phyloP scores from a whole-genome alignment of 352 stramenopile species.

The Plasmopara viticola region DNA sequence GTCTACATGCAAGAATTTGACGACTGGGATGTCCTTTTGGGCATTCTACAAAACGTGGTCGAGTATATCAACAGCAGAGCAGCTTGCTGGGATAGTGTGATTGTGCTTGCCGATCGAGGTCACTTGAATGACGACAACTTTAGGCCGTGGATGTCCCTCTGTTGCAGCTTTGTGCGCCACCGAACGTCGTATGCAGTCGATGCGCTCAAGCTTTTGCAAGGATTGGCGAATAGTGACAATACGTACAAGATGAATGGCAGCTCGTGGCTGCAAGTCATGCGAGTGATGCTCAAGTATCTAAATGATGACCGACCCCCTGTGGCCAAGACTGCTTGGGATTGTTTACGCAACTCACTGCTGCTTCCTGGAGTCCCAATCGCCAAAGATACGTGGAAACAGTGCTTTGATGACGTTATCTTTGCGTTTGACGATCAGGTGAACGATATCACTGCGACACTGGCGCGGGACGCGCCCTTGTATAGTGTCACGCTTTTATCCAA shows the following conservation, averaged over 20 bases:
- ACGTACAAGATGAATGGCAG: constrained; percentile 66
- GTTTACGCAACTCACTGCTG: constrained; percentile 74
- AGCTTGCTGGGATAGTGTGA: constrained; percentile 73
- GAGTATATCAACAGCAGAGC: constrained; percentile 70
- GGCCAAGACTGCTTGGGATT: constrained; percentile 80
- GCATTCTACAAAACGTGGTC: constrained; percentile 69
- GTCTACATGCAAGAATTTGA: constrained; percentile 86
- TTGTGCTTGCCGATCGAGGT: constrained; percentile 57
- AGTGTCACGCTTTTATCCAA: constrained; percentile 82
- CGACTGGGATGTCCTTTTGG: constrained; percentile 69
- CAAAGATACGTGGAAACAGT: constrained; percentile 74
- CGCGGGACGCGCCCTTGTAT: constrained; percentile 67
- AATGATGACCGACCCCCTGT: constrained; percentile 71
- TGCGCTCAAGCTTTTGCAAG: constrained; percentile 65
- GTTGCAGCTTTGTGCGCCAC: constrained; percentile 69
- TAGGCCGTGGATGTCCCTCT: constrained; percentile 76
- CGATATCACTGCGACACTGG: constrained; percentile 41
- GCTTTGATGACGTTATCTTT: constrained; percentile 85
- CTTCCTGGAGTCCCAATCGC: constrained; percentile 60
- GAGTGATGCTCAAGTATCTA: constrained; percentile 79
- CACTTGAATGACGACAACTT: constrained; percentile 77
- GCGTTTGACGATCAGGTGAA: constrained; percentile 80
- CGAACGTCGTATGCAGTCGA: constrained; percentile 72
- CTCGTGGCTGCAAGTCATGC: constrained; percentile 82
- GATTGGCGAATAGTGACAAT: constrained; percentile 65